Base-by-base conservation (phyloP, 106 monocot genomes). In the Narthecium ossifragum region DNA sequence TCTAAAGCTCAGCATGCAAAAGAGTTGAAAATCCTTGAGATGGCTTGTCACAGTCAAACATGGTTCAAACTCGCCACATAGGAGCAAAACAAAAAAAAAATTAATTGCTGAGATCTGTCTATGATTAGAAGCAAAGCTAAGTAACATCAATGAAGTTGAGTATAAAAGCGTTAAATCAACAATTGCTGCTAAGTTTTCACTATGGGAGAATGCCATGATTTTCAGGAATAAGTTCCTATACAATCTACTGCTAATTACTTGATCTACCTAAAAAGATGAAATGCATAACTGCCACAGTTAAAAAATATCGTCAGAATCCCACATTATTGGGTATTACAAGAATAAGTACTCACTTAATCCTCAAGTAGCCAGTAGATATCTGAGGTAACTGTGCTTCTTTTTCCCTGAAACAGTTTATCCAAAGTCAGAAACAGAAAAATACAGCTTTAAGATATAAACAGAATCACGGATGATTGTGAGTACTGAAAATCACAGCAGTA, bases 291-390 rank as follows among this genome's bases (percentile, higher is more conserved):
- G 14, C 14, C 43, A 43, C 14, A 1, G 11, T 17, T 4, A 43
- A 2, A 43, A 17, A 43, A 18, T 13, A 2, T 43, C 18, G 11
- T 1, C 18, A 7, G 18, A 43, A 43, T 43, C 4, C 17, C 5
- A 43, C 18, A 11, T 18, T 17, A 17, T 43, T 43, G 18, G 43
- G 17, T 30, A 25, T 26, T 30, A 45, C 43, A 45, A 37, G 27
- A 60, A 64, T 24, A 47, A 26, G 11, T 34, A 67, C 87, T 75
- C 34, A 92, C 92, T 78, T 92, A 33, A 88, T 78, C 72, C 92
- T 77, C 78, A 92, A 61, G 66, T 78, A 88, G 51, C 60, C 75
- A 36, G 78, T 39, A 54, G 80, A 57, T 62, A 84, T 52, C 66
- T 81, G 92, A 73, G 84, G 87, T 41, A 87, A 64, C 28, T 28